phyloP scores from a whole-genome alignment of 352 stramenopile species.

The Pythium phragmiticola region DNA sequence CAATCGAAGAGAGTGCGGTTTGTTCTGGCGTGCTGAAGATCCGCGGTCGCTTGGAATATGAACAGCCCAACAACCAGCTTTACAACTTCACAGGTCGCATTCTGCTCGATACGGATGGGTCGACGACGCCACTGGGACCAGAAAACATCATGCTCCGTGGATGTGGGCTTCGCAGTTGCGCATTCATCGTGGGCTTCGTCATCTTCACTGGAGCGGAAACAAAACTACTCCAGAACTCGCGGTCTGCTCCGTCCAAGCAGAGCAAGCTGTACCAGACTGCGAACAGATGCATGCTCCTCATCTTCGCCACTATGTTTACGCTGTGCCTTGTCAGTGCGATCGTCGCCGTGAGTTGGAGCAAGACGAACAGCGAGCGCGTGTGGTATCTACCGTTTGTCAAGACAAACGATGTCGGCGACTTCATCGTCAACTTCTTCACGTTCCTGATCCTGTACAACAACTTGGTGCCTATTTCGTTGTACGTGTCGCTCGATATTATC shows the following conservation, averaged over 20 bases:
- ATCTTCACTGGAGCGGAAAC: constrained; percentile 91
- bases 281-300: constrained; percentile 76
- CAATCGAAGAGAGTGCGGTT: constrained; percentile 34
- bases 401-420: constrained; percentile 30
- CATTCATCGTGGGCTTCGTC: constrained; percentile 92
- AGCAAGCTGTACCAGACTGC: constrained; percentile 73
- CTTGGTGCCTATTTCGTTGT: constrained; percentile 97
- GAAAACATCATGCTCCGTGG: constrained; percentile 93
- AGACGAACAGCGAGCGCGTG: constrained; percentile 31
- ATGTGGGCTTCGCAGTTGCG: constrained; percentile 92
- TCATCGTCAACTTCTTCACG: constrained; percentile 90
- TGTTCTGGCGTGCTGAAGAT: constrained; percentile 35
- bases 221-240: constrained; percentile 83
- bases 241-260: constrained; percentile 82
- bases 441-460: constrained; percentile 97
- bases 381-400: constrained; percentile 58
- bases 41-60: constrained; percentile 54
- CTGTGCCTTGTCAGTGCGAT: constrained; percentile 57
- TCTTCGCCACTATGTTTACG: constrained; percentile 68
- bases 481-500: constrained; percentile 96
- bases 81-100: constrained; percentile 74
- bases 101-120: constrained; percentile 30
- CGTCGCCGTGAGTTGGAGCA: constrained; percentile 37
- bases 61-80: constrained; percentile 78
- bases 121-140: constrained; percentile 36